Base-by-base conservation (phyloP, 176 grass and related monocot genomes). In the Eleusine coracana region DNA sequence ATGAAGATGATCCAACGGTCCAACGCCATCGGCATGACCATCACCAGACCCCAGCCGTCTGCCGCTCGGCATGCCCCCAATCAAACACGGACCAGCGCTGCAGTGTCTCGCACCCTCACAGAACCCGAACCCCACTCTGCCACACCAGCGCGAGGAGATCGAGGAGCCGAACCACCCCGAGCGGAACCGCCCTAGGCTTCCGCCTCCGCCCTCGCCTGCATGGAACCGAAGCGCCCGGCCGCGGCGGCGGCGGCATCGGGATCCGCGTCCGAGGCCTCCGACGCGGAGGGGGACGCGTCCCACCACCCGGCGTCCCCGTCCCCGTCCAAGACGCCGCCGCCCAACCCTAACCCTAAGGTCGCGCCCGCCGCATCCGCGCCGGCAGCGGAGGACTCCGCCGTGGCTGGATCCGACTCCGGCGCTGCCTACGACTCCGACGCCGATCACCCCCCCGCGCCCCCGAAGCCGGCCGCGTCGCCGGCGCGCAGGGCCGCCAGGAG, bases 141-240 rank as follows among this genome's bases (percentile, higher is more conserved):
- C 28, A 69, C 78, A 56, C 49, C 66, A 75, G 36, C 86, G 42
- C 54, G 29, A 68, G 39, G 15, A 25, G 23, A 63, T 36, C 25
- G 56, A 17, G 56, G 41, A 36, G 59, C 77, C 77, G 77, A 80
- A 39, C 76, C 44, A 52, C 73, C 55, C 34, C 58, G 21, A 50
- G n/a, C 71, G 27, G 38, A 36, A 34, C 31, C 38, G 25, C 46
- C 63, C 54, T 4, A 36, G 18, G 15, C 84, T 20, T 18, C 64
- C 18, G 16, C 77, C 1, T 0, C 28, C 18, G 7, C 3, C n/a
- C 64, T 31, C 60, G 34, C 49, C 71, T 39, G 46, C 37, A 94
- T 94, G 92, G 83, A 88, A 37, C 83, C 92, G 17, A 94, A 91
- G 71, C 92, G 92, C 76, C 73, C 83, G 7, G 66, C 83, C 27